These are phyloP conservation scores for Pseudogymnoascus sp. DNA, from an alignment of 2,329 filamentous ascomycete species.

Conservation along the genomic window DNA sequence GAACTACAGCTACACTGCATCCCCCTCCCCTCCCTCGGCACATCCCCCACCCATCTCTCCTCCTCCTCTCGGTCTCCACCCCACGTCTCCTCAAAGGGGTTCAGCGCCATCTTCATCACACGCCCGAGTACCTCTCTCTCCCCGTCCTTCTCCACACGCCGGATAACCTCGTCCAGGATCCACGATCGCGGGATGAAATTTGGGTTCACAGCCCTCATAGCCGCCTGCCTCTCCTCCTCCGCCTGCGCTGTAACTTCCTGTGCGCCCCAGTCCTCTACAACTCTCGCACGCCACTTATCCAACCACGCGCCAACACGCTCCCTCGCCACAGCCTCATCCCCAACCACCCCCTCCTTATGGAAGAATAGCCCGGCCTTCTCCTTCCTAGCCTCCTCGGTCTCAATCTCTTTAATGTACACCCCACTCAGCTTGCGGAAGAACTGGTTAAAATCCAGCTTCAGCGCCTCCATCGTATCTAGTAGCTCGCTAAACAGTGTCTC, in stretches of 20 bases:
- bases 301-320: slow-evolving; percentile 71
- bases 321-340: slow-evolving; percentile 54
- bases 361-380: slow-evolving; percentile 69
- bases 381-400: slow-evolving; percentile 53
- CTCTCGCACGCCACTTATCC: slow-evolving; percentile 61
- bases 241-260: slow-evolving; percentile 25
- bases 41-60: slow-evolving; percentile 74
- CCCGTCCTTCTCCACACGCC: slow-evolving; percentile 72
- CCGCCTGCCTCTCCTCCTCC: slow-evolving; percentile 54
- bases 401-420: slow-evolving; percentile 53
- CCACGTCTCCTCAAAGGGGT: slow-evolving; percentile 80
- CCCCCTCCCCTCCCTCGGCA: slow-evolving; percentile 65
- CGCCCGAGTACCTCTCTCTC: slow-evolving; percentile 71
- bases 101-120: slow-evolving; percentile 72
- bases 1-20: slow-evolving; percentile 97
- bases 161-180: slow-evolving; percentile 89
- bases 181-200: slow-evolving; percentile 87
- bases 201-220: slow-evolving; percentile 84
- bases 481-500: slow-evolving; percentile 71
- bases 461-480: slow-evolving; percentile 69
- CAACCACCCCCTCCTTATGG: slow-evolving; percentile 60
- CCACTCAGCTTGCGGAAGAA: slow-evolving; percentile 75
- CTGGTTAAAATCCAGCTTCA: slow-evolving; percentile 88
- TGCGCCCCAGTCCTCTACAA: slow-evolving; percentile 67
- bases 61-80: slow-evolving; percentile 64